Base-by-base conservation (phyloP, 441 rosid species). In the Pelargonium fulgidum region DNA sequence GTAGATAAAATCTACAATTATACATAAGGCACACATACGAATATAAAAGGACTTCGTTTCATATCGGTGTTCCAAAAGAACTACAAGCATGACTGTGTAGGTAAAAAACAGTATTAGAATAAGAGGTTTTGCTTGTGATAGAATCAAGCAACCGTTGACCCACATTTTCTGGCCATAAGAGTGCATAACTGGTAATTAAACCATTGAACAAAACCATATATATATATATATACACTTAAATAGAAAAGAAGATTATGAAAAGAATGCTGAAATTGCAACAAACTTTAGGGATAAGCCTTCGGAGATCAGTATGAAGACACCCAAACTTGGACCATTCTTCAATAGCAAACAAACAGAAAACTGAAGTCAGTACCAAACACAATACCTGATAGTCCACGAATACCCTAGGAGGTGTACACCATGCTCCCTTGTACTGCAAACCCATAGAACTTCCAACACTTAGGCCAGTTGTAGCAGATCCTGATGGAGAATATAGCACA, bases 361-460 rank as follows among this genome's bases (percentile, higher is more conserved):
- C 58, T 4, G 14, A 68, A 5, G 41, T 22, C 48, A 64, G 14
- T 13, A 52, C 61, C 12, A 7, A 45, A 65, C 56, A 54, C 8
- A 52, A 50, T 82, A 88, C 93, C 93, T 88, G 91, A 81, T 88
- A 79, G 77, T 88, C 91, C 71, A 88, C 86, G 77, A 86, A 88
- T 66, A 88, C 85, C 80, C 93, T 78, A 50, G 93, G 93, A 45
- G 93, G 93, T 65, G 93, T 88, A 75, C 93, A 88, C 93, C 93
- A 88, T 68, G 83, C 86, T 19, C 88, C 93, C 70, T 81, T 86
- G 78, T 85, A 83, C 66, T 86, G 84, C 75, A 88, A 70, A 44
- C 91, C 86, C 13, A 86, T 78, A 71, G 91, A 88, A 76, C 93
- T 88, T 74, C 89, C 89, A 70, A 89, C 89, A 70, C 93, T 88